phyloP scores from a whole-genome alignment of 331 rosid species.

The Pyrus hybrid region DNA sequence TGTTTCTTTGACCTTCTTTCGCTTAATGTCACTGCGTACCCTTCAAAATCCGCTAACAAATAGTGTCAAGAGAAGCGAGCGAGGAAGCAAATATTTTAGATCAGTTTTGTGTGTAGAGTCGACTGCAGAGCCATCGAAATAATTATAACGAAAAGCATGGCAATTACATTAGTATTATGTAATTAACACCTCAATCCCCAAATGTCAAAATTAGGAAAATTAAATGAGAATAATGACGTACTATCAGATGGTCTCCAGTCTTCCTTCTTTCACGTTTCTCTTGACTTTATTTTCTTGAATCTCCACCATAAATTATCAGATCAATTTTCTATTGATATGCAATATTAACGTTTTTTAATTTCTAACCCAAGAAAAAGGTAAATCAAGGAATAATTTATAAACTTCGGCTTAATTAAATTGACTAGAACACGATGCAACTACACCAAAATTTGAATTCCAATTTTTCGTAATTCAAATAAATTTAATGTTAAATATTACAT shows the following conservation, averaged over 20 bases:
- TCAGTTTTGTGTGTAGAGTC: background rate
- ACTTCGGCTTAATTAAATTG: too few relatives aligned
- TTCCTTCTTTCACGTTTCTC: conserved; percentile 12
- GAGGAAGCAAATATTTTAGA: background rate
- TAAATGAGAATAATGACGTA: background rate
- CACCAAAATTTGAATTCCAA: too few relatives aligned
- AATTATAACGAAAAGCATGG: background rate
- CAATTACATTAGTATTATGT: background rate
- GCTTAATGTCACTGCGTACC: background rate
- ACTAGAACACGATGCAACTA: too few relatives aligned
- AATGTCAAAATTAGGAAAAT: background rate
- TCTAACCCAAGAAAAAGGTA: background rate
- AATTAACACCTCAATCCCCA: background rate
- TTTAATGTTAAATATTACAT: too few relatives aligned
- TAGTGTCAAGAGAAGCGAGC: background rate
- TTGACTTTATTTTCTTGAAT: background rate
- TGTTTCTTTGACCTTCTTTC: background rate
- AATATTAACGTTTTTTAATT: background rate
- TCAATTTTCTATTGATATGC: background rate
- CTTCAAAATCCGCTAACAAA: background rate
- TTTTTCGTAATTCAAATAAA: too few relatives aligned
- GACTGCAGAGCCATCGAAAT: background rate
- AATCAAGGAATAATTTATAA: too few relatives aligned
- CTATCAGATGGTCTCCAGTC: background rate
- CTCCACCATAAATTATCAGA: background rate